These are phyloP conservation scores for Avena sativa DNA, from an alignment of 176 grass and related monocot genomes.

Conservation along the genomic window DNA sequence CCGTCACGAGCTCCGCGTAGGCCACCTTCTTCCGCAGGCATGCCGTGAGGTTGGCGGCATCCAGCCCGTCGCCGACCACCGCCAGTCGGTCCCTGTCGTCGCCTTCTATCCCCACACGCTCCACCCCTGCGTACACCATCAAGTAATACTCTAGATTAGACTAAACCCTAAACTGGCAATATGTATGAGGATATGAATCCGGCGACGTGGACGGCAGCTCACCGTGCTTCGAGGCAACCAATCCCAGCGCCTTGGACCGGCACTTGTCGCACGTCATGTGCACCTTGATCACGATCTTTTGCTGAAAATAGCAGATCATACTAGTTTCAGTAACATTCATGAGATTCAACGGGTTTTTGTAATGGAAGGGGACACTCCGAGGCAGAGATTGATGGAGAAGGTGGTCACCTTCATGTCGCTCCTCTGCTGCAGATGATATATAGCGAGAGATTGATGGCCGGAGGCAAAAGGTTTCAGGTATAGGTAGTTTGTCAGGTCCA, in stretches of 20 bases:
- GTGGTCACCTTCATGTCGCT: constrained; percentile 37
- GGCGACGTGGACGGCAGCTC: not conserved
- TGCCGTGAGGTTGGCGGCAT: constrained; percentile 53
- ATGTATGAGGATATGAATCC: not conserved
- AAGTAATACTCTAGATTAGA: not conserved
- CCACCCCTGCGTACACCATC: constrained; percentile 41
- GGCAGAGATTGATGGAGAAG: not conserved
- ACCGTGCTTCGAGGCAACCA: constrained; percentile 52
- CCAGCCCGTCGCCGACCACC: constrained; percentile 60
- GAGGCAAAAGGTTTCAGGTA: not conserved
- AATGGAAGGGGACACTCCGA: not conserved
- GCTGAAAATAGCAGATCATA: constrained; percentile 30
- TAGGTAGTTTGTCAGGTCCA: not conserved
- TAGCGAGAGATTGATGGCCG: not conserved
- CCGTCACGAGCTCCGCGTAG: constrained; percentile 33
- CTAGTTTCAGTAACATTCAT: not conserved
- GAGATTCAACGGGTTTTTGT: not conserved
- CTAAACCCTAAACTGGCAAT: not conserved
- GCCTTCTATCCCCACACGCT: constrained; percentile 41
- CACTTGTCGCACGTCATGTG: constrained; percentile 67
- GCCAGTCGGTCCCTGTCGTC: constrained; percentile 44
- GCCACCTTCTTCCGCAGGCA: constrained; percentile 50
- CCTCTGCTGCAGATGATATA: not conserved
- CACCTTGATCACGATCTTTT: constrained; percentile 76
- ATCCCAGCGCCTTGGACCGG: constrained; percentile 47